Conservation (phyloP, 345 rosid species). For the Linum lewisii region DNA sequence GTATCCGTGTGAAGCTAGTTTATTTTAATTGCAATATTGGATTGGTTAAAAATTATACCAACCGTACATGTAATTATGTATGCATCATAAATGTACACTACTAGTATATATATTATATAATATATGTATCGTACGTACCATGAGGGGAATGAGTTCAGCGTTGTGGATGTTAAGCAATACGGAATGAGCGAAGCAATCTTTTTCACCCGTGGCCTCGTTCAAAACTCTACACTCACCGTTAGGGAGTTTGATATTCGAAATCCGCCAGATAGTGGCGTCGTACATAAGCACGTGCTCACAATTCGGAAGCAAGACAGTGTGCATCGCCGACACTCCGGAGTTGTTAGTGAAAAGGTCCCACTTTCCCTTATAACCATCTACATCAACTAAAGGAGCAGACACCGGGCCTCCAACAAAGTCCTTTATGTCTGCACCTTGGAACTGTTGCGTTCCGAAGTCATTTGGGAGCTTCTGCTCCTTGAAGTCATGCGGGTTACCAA, state of each 20-base stretch:
- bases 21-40: too few relatives aligned
- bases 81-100: too few relatives aligned
- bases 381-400: neutral
- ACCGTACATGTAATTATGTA: too few relatives aligned
- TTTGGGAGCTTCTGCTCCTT: slow-evolving; percentile 3
- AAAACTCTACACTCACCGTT: slow-evolving; percentile 32
- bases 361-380: slow-evolving; percentile 39
- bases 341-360: slow-evolving; percentile 48
- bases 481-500: slow-evolving; percentile 1
- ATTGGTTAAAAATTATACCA: too few relatives aligned
- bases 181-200: slow-evolving; percentile 75
- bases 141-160: slow-evolving; percentile 34
- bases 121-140: slow-evolving; percentile 17
- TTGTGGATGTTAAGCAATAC: slow-evolving; percentile 40
- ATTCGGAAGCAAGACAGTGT: slow-evolving; percentile 52
- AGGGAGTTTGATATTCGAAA: slow-evolving; percentile 32
- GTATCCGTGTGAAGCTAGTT: too few relatives aligned
- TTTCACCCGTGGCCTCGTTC: slow-evolving; percentile 14
- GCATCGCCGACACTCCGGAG: slow-evolving; percentile 90
- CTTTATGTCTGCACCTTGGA: too few relatives aligned
- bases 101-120: neutral
- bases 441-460: neutral
- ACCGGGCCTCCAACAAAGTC: too few relatives aligned
- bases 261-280: slow-evolving; percentile 62
- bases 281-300: slow-evolving; percentile 50